A percentile compares a stretch with the other conserved stretches of the same genome.
Conservation (phyloP, 78 protist genomes). For the Dictyostelium intermedium region DNA sequence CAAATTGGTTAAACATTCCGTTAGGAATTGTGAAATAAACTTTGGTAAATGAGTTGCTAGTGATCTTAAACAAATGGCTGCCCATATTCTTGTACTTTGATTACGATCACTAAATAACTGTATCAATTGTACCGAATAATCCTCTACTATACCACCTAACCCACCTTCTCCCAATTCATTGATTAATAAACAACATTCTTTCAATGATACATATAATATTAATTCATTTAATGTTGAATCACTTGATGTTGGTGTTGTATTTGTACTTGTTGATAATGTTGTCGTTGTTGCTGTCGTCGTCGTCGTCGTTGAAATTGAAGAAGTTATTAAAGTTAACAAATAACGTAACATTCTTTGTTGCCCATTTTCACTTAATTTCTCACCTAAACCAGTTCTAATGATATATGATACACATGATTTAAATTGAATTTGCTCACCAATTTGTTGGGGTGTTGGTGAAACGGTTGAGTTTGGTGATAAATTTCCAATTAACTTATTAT, state of each 20-base stretch:
- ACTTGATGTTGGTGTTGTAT: not conserved
- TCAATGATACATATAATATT: constrained; percentile 20
- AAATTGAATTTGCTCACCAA: constrained; percentile 29
- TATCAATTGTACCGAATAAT: not conserved
- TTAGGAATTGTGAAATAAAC: not conserved
- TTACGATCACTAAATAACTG: constrained; percentile 11
- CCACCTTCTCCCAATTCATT: constrained; percentile 73
- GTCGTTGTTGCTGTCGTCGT: not conserved
- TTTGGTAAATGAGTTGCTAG: constrained; percentile 61
- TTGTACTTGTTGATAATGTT: not conserved
- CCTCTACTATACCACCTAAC: not conserved
- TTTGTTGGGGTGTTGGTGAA: not conserved
- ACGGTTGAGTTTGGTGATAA: not conserved
- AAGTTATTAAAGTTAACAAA: not conserved
- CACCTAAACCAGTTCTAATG: constrained; percentile 51
- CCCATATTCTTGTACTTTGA: constrained; percentile 55
- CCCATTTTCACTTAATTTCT: constrained; percentile 37
- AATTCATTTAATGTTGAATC: not conserved
- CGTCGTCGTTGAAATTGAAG: not conserved
- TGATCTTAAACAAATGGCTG: constrained; percentile 42
- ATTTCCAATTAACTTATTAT: constrained; percentile 10
- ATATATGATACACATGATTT: constrained; percentile 39
- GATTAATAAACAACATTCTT: constrained; percentile 20
- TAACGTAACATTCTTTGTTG: constrained; percentile 45
- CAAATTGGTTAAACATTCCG: constrained; percentile 19